phyloP scores from a whole-genome alignment of 192 early-diverging fungal genomes.

The Spizellomyces punctatus region DNA sequence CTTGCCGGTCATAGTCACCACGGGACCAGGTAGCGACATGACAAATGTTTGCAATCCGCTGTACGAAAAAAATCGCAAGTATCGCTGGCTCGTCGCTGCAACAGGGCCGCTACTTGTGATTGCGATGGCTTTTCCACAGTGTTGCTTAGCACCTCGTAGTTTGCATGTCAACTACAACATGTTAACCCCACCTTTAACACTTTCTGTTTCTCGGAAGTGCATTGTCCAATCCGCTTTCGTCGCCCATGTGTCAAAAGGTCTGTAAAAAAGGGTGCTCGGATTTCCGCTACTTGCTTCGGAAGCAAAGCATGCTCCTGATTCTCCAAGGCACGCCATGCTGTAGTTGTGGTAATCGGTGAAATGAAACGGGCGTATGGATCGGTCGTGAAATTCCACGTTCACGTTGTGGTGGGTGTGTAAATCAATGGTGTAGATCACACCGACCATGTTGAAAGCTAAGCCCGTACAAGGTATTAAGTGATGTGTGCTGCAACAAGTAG shows the following conservation, averaged over 20 bases:
- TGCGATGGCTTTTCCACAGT: constrained; percentile 58
- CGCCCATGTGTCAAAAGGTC: constrained; percentile 71
- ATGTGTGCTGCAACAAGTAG: no score
- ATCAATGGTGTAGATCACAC: constrained; percentile 73
- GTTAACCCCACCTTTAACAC: constrained; percentile 49
- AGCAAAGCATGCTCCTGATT: constrained; percentile 76
- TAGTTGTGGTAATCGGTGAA: constrained; percentile 81
- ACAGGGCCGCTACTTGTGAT: constrained; percentile 68
- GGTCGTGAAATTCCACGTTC: constrained; percentile 89
- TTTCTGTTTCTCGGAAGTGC: constrained; percentile 68
- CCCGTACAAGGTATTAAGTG: constrained; percentile 34
- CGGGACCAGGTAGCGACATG: constrained; percentile 57
- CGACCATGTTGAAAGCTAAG: constrained; percentile 85
- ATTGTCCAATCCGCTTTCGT: constrained; percentile 78
- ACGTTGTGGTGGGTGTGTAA: constrained; percentile 70
- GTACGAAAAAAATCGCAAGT: constrained; percentile 76
- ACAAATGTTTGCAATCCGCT: constrained; percentile 81
- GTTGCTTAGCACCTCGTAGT: neutral
- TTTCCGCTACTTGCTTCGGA: constrained; percentile 46
- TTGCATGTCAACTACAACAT: neutral
- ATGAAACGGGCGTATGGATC: constrained; percentile 75
- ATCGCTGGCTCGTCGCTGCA: constrained; percentile 72
- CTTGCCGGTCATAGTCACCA: constrained; percentile 45
- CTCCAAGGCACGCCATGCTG: constrained; percentile 73
- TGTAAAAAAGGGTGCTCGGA: constrained; percentile 70